A percentile compares a stretch with the other conserved stretches of the same genome.
Evolutionary conservation across 2,329 filamentous ascomycete species (phyloP).

Genomic region (Diaporthe destruens): DNA sequence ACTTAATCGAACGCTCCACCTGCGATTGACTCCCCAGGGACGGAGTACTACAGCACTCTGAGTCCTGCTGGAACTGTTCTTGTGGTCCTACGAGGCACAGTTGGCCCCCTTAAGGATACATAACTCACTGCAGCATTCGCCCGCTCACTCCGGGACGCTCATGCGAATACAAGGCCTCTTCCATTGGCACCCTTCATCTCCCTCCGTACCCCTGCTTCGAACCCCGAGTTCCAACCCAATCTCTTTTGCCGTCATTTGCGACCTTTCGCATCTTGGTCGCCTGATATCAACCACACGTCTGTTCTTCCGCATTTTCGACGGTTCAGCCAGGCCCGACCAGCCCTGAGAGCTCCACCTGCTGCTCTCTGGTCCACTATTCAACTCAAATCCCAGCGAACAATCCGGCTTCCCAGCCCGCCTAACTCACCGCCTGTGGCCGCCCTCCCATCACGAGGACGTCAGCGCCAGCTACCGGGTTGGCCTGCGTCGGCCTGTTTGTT

Average conservation of each 20-base stretch:
- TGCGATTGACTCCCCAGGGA: slow-evolving; percentile 24
- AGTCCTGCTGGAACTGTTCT: neutral
- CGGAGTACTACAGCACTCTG: neutral
- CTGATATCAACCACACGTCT: slow-evolving; percentile 29
- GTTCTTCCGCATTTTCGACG: slow-evolving; percentile 10
- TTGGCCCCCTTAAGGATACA: slow-evolving; percentile 51
- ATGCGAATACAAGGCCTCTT: slow-evolving; percentile 40
- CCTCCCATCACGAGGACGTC: slow-evolving; percentile 39
- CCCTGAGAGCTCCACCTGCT: slow-evolving; percentile 39
- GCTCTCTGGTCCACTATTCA: slow-evolving; percentile 36
- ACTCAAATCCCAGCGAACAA: slow-evolving; percentile 30
- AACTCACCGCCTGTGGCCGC: slow-evolving; percentile 42
- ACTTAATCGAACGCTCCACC: slow-evolving; percentile 27
- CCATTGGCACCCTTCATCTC: slow-evolving; percentile 41
- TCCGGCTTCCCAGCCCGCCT: slow-evolving; percentile 37
- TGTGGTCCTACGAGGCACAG: slow-evolving; percentile 39
- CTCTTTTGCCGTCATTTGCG: slow-evolving; percentile 21
- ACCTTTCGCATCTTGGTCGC: slow-evolving; percentile 12
- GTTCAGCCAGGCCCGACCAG: slow-evolving; percentile 36
- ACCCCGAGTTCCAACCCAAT: slow-evolving; percentile 23
- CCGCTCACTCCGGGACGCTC: slow-evolving; percentile 37
- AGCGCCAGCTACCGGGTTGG: slow-evolving; percentile 8
- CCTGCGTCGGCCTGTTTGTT: slow-evolving; percentile 5
- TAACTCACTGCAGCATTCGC: slow-evolving; percentile 39
- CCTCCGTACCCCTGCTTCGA: slow-evolving; percentile 23